These are phyloP conservation scores for Ambrosia artemisiifolia DNA, from an alignment of 129 eudicot species.

Conservation along the genomic window DNA sequence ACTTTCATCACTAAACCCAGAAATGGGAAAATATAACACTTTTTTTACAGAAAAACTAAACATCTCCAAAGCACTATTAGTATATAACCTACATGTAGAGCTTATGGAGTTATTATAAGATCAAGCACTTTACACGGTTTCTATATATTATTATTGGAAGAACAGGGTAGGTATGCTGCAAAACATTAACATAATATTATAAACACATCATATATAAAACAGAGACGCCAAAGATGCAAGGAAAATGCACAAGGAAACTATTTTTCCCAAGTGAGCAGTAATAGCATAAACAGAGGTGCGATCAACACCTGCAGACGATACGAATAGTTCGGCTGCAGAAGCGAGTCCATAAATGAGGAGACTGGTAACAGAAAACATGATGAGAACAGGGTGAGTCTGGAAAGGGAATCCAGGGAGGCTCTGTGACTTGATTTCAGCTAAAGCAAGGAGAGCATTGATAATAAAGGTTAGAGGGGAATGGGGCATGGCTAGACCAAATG, in stretches of 20 bases:
- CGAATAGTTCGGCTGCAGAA: neutral
- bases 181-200: no score
- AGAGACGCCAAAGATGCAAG: constrained; percentile 3
- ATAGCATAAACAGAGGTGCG: constrained; percentile 7
- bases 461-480: neutral
- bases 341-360: neutral
- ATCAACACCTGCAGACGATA: neutral
- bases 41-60: no score
- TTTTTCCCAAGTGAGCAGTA: constrained; percentile 3
- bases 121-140: no score
- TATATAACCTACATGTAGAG: neutral
- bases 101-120: no score
- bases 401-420: no score
- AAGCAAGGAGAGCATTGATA: neutral
- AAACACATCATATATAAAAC: neutral
- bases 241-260: neutral
- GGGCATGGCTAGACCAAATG: neutral
- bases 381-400: neutral
- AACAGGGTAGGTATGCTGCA: no score
- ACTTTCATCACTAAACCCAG: no score
- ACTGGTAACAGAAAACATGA: neutral
- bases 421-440: neutral
- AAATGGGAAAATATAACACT: no score
- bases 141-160: no score
- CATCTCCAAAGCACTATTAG: no score